Percentiles rank a stretch among this genome's conserved stretches.
Evolutionary conservation across 139 green algal genomes (phyloP).

Genomic region (Chlamydomonas asymmetrica): DNA sequence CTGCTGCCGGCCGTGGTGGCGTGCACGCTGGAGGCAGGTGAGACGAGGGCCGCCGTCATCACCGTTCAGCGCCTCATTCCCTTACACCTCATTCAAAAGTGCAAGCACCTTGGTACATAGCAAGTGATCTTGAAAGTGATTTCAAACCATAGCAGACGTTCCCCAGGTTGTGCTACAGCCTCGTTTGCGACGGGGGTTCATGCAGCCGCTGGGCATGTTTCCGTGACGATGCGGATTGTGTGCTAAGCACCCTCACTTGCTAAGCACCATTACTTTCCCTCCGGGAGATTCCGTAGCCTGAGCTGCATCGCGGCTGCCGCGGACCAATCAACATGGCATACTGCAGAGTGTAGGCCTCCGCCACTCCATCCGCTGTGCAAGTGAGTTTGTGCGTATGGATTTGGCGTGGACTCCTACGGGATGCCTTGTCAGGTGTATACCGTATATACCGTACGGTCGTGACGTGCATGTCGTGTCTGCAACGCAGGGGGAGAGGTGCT

Average conservation of each 20-base stretch:
- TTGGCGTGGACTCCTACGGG: no score
- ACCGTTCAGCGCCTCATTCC: background rate
- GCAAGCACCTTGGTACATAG: background rate
- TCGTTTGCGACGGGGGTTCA: no score
- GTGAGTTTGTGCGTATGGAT: background rate
- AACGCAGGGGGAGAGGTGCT: conserved; percentile 7
- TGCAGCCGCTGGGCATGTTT: background rate
- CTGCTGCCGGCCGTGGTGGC: conserved; percentile 11
- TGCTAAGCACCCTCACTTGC: no score
- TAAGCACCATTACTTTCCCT: no score
- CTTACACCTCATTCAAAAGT: background rate
- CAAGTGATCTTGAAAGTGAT: no score
- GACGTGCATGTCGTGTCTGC: background rate
- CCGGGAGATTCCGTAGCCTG: no score
- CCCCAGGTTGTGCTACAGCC: no score
- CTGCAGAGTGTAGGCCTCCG: background rate
- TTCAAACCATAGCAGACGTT: no score
- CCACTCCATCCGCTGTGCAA: background rate
- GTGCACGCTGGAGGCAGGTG: conserved; percentile 7
- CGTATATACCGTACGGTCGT: background rate
- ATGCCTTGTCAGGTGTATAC: background rate
- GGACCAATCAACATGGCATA: background rate
- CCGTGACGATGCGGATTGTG: no score
- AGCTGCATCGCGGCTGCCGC: background rate
- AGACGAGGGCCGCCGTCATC: background rate